Evolutionary conservation across 805 yeast species (phyloP).

Genomic region (Komagataella pseudopastoris): DNA sequence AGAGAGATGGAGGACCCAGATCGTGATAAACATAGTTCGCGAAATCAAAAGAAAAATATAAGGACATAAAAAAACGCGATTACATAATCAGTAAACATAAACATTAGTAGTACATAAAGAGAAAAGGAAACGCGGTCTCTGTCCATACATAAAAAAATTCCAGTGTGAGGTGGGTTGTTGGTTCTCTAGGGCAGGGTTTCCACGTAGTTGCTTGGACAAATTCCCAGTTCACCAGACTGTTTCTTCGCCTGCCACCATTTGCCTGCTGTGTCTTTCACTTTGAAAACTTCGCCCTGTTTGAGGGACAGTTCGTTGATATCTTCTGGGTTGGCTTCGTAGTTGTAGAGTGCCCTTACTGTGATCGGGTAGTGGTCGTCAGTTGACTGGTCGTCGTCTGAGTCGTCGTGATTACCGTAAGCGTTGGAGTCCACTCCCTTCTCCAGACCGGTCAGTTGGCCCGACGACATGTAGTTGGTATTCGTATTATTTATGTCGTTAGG

Average conservation of each 20-base stretch:
- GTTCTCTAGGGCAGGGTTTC: conserved; percentile 18
- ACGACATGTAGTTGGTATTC: background rate
- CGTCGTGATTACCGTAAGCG: conserved; percentile 7
- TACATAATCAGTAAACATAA: background rate
- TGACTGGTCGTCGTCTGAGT: conserved; percentile 8
- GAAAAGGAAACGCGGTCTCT: background rate
- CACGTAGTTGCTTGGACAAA: conserved; percentile 91
- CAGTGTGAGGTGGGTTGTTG: background rate
- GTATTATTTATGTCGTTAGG: conserved; percentile 6
- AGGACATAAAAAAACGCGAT: background rate
- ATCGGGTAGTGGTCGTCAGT: conserved; percentile 51
- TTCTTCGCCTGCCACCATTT: conserved; percentile 98
- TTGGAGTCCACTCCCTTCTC: conserved; percentile 16
- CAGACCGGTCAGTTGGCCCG: conserved; percentile 20
- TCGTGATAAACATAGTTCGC: background rate
- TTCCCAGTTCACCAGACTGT: conserved; percentile 85
- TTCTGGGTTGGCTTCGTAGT: conserved; percentile 80
- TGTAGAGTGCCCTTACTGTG: conserved; percentile 75
- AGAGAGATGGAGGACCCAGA: background rate
- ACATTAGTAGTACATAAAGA: background rate
- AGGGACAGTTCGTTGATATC: conserved; percentile 90
- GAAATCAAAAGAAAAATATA: background rate
- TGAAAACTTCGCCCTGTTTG: conserved; percentile 80
- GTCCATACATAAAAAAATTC: background rate
- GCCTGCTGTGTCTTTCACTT: conserved; percentile 85